phyloP scores from a whole-genome alignment of 345 rosid species.

The Noccaea bulbosa region DNA sequence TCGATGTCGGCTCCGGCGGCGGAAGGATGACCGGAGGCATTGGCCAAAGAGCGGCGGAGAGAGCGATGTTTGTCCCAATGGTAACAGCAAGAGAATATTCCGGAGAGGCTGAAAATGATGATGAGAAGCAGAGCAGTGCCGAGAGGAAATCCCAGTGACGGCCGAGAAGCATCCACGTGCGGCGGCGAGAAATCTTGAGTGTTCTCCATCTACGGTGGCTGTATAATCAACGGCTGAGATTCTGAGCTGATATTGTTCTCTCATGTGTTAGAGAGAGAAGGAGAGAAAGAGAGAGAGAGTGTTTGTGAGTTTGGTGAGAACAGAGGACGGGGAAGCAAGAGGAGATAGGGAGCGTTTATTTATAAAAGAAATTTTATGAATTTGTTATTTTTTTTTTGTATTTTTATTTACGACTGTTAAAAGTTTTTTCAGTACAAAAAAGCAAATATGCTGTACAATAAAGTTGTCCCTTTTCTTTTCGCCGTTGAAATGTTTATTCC shows the following conservation, averaged over 20 bases:
- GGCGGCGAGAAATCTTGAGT: slow-evolving; percentile 65
- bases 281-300: slow-evolving; percentile 9
- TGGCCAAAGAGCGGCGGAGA: slow-evolving; percentile 66
- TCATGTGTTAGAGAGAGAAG: slow-evolving; percentile 30
- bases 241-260: slow-evolving; percentile 40
- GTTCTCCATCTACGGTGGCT: slow-evolving; percentile 63
- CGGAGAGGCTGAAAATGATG: slow-evolving; percentile 84
- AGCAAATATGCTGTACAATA: slow-evolving; percentile 48
- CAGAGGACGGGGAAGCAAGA: slow-evolving; percentile 24
- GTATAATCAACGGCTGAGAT: slow-evolving; percentile 45
- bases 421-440: slow-evolving; percentile 35
- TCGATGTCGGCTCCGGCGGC: slow-evolving; percentile 51
- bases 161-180: slow-evolving; percentile 79
- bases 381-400: neutral
- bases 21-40: slow-evolving; percentile 47
- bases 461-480: slow-evolving; percentile 43
- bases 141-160: slow-evolving; percentile 89
- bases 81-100: slow-evolving; percentile 97
- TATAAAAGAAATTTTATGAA: slow-evolving; percentile 28
- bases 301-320: slow-evolving; percentile 21
- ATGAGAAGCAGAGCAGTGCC: slow-evolving; percentile 92
- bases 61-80: slow-evolving; percentile 96
- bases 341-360: slow-evolving; percentile 39
- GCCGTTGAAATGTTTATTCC: slow-evolving; percentile 19
- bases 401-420: slow-evolving; percentile 34